Conservation (phyloP, 1,139 yeast genomes). For the Pneumocystis wakefieldiae region DNA sequence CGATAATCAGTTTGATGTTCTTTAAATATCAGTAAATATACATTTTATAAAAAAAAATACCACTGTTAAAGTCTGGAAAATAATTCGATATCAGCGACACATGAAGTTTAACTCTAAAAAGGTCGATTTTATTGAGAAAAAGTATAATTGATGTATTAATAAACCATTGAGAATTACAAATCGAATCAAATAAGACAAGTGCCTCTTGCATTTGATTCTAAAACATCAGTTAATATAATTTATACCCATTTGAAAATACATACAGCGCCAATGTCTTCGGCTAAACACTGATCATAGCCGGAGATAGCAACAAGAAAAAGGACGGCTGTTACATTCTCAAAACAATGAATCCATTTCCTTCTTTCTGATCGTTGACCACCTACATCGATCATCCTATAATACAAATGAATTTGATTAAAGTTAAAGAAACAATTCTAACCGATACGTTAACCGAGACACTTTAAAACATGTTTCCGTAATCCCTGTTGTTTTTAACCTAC, state of each 20-base stretch:
- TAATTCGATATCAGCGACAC: slow-evolving; percentile 49
- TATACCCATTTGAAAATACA: background rate
- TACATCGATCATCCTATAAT: slow-evolving; percentile 54
- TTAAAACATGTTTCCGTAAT: slow-evolving; percentile 74
- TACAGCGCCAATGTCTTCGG: slow-evolving; percentile 50
- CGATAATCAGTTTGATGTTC: background rate
- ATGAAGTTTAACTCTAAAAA: slow-evolving; percentile 55
- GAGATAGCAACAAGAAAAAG: slow-evolving; percentile 82
- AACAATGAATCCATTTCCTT: slow-evolving; percentile 91
- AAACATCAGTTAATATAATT: slow-evolving; percentile 18
- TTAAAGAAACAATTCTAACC: background rate
- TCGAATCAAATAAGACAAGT: slow-evolving; percentile 63
- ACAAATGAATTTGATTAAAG: background rate
- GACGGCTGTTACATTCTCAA: slow-evolving; percentile 80
- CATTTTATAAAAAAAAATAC: background rate
- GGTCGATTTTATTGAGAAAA: slow-evolving; percentile 76
- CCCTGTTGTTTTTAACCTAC: slow-evolving; percentile 91
- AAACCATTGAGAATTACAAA: slow-evolving; percentile 81
- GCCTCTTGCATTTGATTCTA: slow-evolving; percentile 90
- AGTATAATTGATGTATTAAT: slow-evolving; percentile 71
- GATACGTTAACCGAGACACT: slow-evolving; percentile 39
- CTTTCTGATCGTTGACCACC: slow-evolving; percentile 96
- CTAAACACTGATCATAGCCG: slow-evolving; percentile 81
- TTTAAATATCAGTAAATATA: background rate
- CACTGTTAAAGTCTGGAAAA: slow-evolving; percentile 23